These are phyloP conservation scores for Venturia pyrina DNA, from an alignment of 2,329 filamentous ascomycete genomes.

Conservation along the genomic window DNA sequence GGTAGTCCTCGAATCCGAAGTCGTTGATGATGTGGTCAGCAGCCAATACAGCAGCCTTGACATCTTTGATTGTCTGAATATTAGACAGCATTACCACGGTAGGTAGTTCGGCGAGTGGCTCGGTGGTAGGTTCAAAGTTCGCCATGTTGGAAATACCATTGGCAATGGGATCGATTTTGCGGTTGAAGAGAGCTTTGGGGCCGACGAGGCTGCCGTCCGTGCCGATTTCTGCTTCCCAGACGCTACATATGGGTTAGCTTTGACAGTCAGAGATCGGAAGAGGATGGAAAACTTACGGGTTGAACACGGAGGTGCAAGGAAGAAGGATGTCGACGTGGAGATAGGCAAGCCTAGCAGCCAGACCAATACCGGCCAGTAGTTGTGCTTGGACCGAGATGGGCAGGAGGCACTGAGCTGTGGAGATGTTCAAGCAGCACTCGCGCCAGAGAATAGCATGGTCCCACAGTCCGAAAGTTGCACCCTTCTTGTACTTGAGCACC, in stretches of 20 bases:
- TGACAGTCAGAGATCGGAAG: background rate
- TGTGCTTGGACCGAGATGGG: constrained; percentile 17
- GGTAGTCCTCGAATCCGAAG: constrained; percentile 49
- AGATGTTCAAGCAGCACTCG: constrained; percentile 25
- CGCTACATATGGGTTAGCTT: constrained; percentile 19
- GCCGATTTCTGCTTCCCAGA: constrained; percentile 49
- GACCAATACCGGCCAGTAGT: constrained; percentile 17
- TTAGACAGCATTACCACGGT: constrained; percentile 53
- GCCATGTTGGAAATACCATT: constrained; percentile 52
- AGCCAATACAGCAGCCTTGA: constrained; percentile 49
- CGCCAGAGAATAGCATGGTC: constrained; percentile 48
- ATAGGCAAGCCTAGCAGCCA: constrained; percentile 17
- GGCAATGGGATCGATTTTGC: constrained; percentile 50
- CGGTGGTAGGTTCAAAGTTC: constrained; percentile 44
- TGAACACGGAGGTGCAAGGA: constrained; percentile 49
- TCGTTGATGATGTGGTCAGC: constrained; percentile 52
- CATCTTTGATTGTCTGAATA: constrained; percentile 44
- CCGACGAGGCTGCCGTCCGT: constrained; percentile 41
- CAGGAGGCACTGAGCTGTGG: constrained; percentile 15
- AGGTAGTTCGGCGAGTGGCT: constrained; percentile 43
- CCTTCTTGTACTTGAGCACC: constrained; percentile 44
- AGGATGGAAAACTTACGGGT: constrained; percentile 26
- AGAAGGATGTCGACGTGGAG: constrained; percentile 45
- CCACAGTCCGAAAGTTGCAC: constrained; percentile 46
- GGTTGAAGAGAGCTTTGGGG: constrained; percentile 41